Base-by-base conservation (phyloP, 257 asterid species). In the Rubia yunnanensis region DNA sequence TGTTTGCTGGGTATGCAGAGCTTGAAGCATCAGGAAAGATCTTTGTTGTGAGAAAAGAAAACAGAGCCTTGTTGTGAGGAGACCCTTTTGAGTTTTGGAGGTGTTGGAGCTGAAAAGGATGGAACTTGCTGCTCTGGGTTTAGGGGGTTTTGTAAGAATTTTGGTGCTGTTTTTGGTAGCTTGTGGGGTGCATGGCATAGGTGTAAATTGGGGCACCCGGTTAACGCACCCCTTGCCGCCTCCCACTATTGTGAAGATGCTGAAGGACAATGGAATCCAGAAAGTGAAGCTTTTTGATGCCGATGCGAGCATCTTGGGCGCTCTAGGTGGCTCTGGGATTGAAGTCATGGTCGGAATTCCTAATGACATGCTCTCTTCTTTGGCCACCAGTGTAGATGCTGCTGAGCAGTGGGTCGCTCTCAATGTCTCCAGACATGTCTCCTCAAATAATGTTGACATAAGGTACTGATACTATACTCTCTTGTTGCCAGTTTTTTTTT, bases 261-360 rank as follows among this genome's bases (percentile, higher is more conserved):
- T 92, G 2, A 85, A 73, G 63, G 96, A 87, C 70, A 92, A 92
- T 66, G 96, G 97, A 17, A 77, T 92, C 70, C 85, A 85, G 67
- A 87, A 89, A 71, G 89, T 89, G 73, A 92, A 92, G 72, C 87
- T 92, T 27, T 92, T 92, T 76, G 98, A 92, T 68, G 97, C 98
- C 0, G 98, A 92, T 54, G 54, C 81, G 0, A 73, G 71, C 4
- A 83, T 76, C 65, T 60, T 92, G 63, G 70, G 60, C 31, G 88
- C 95, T 27, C 82, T 92, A 3, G 70, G 91, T 64, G 98, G 97
- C 1, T 92, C 98, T 2, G 94, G 95, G 65, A 81, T 92, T 68
- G 85, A 92, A 78, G 96, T 92, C 10, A 92, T 89, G 96, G 97
- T 89, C 56, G 98, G 98, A 22, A 92, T 92, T 39, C 98, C 98